phyloP scores from a whole-genome alignment of 2,329 filamentous ascomycete species.

The Lomentospora prolificans region DNA sequence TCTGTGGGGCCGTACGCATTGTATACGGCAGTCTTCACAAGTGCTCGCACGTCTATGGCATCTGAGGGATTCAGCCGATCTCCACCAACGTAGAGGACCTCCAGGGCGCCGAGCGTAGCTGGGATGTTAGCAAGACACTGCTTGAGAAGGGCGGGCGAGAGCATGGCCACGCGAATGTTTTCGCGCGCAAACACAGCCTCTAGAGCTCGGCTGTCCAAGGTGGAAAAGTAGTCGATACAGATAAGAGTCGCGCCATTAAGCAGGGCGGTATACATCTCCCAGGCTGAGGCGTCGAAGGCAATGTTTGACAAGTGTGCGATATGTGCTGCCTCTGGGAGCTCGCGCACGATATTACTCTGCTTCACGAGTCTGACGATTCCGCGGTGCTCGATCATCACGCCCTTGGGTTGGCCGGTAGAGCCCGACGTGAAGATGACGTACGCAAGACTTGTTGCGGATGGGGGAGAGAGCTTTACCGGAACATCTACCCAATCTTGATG shows the following conservation, averaged over 20 bases:
- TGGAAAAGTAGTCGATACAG: not conserved
- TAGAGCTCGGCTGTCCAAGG: not conserved
- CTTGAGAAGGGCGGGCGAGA: not conserved
- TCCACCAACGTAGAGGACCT: not conserved
- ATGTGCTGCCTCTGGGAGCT: not conserved
- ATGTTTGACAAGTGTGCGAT: conserved; percentile 11
- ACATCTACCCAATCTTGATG: not conserved
- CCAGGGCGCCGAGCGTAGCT: not conserved
- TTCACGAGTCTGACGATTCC: not conserved
- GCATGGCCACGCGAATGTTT: not conserved
- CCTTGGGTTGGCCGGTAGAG: conserved; percentile 12
- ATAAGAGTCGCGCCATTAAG: conserved; percentile 5
- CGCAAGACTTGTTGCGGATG: conserved; percentile 11
- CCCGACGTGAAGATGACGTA: conserved; percentile 13
- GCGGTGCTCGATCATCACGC: conserved; percentile 12
- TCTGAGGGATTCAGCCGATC: not conserved
- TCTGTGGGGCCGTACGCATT: conserved; percentile 18
- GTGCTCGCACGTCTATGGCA: not conserved
- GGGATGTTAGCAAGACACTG: not conserved
- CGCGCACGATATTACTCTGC: not conserved
- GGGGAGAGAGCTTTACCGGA: not conserved
- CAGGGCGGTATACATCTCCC: conserved; percentile 8
- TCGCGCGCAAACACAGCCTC: not conserved
- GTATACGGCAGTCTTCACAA: conserved; percentile 5
- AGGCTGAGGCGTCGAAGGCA: conserved; percentile 11